phyloP scores from a whole-genome alignment of 768 basidiomycete genomes.

The Clathrus columnatus region DNA sequence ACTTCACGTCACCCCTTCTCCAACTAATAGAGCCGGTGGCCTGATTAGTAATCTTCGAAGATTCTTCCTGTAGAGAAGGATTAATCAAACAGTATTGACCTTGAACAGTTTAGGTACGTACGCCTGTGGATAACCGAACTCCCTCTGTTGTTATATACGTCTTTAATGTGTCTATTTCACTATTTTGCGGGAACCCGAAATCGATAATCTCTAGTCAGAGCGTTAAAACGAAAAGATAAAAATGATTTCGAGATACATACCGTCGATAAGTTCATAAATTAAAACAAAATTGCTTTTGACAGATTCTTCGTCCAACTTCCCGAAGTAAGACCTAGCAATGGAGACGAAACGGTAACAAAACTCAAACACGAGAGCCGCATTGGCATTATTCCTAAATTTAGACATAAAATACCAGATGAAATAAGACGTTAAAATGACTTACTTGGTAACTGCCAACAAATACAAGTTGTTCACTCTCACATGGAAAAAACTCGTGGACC shows the following conservation, averaged over 20 bases:
- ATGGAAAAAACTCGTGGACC: constrained; percentile 98
- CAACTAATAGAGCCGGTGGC: constrained; percentile 96
- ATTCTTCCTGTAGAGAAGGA: constrained; percentile 64
- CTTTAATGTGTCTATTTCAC: constrained; percentile 95
- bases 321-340: constrained; percentile 93
- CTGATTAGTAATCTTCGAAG: constrained; percentile 93
- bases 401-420: neutral
- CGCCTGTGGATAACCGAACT: constrained; percentile 78
- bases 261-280: constrained; percentile 96
- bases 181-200: constrained; percentile 98
- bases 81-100: constrained; percentile 7
- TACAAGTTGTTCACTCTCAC: constrained; percentile 94
- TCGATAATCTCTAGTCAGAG: constrained; percentile 80
- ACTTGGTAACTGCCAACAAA: constrained; percentile 95
- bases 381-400: constrained; percentile 74
- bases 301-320: constrained; percentile 95
- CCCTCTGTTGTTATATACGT: constrained; percentile 98
- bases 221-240: constrained; percentile 12
- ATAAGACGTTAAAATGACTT: constrained; percentile 18
- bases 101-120: constrained; percentile 29
- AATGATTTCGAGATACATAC: constrained; percentile 33
- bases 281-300: constrained; percentile 99
- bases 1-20: constrained; percentile 92
- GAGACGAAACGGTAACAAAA: constrained; percentile 95
- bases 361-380: constrained; percentile 96